phyloP scores from a whole-genome alignment of 2,329 filamentous ascomycete genomes.

The Neonectria coccinea region DNA sequence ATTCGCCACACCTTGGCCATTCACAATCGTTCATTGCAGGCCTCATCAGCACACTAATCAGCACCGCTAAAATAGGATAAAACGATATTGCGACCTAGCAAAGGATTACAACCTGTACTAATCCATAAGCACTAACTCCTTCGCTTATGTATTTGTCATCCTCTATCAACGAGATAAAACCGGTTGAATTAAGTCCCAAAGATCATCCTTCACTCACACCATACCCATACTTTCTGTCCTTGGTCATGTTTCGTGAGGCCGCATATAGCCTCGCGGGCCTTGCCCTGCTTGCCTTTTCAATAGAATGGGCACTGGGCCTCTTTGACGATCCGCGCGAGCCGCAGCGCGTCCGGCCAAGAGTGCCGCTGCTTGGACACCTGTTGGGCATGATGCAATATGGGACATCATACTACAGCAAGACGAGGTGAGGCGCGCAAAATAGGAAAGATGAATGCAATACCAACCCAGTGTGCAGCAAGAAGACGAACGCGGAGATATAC shows the following conservation, averaged over 20 bases:
- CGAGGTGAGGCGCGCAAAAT: constrained; percentile 18
- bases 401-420: constrained; percentile 31
- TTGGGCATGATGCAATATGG: constrained; percentile 36
- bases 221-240: no score
- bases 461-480: constrained; percentile 16
- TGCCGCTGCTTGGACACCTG: constrained; percentile 38
- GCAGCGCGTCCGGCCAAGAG: constrained; percentile 23
- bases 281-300: constrained; percentile 29
- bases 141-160: no score
- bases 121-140: no score
- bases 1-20: no score
- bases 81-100: no score
- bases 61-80: no score
- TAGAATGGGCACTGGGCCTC: constrained; percentile 33
- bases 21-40: no score
- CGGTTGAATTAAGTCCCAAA: no score
- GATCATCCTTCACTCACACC: no score
- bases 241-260: constrained; percentile 32
- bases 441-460: background rate
- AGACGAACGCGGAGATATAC: constrained; percentile 44
- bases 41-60: no score
- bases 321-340: constrained; percentile 39
- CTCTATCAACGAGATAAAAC: no score
- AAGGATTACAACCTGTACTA: no score
- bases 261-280: constrained; percentile 26